These are phyloP conservation scores for Pseudogymnoascus sp. DNA, from an alignment of 2,329 filamentous ascomycete genomes.

Conservation along the genomic window DNA sequence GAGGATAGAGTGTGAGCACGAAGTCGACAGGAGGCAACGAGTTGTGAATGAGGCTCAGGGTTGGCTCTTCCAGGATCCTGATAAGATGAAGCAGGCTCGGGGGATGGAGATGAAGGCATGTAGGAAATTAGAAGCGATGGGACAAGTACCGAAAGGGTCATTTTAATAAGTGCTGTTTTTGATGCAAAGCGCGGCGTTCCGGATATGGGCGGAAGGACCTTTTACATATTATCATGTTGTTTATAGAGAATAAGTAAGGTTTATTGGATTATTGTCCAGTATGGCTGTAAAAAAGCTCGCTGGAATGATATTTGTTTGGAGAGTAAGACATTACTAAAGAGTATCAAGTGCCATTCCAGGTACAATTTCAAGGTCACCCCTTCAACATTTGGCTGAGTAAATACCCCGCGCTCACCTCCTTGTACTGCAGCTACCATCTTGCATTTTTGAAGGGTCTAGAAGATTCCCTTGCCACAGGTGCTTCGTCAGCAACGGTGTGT, in stretches of 20 bases:
- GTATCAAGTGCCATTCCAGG: background rate
- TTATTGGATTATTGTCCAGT: background rate
- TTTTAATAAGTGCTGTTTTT: conserved; percentile 15
- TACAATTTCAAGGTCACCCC: background rate
- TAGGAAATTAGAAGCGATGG: conserved; percentile 45
- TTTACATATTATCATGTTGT: conserved; percentile 9
- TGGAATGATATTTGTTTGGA: background rate
- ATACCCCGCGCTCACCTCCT: background rate
- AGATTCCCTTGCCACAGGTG: background rate
- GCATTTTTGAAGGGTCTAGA: conserved; percentile 1
- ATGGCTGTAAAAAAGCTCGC: background rate
- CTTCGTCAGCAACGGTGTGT: conserved; percentile 5
- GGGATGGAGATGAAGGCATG: conserved; percentile 54
- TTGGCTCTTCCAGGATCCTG: conserved; percentile 60
- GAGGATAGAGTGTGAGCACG: conserved; percentile 64
- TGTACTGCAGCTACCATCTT: background rate
- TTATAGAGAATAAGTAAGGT: conserved; percentile 2
- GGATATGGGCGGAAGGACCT: conserved; percentile 5
- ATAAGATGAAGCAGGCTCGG: conserved; percentile 44
- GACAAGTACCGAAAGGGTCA: conserved; percentile 17
- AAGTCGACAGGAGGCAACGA: conserved; percentile 49
- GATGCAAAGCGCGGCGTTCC: conserved; percentile 9
- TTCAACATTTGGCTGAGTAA: conserved; percentile 5
- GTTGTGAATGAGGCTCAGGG: conserved; percentile 60
- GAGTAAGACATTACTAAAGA: background rate